A percentile compares a stretch with the other conserved stretches of the same genome.
Conservation (phyloP, 2,329 filamentous ascomycete genomes). For the Epichloe uncinata region DNA sequence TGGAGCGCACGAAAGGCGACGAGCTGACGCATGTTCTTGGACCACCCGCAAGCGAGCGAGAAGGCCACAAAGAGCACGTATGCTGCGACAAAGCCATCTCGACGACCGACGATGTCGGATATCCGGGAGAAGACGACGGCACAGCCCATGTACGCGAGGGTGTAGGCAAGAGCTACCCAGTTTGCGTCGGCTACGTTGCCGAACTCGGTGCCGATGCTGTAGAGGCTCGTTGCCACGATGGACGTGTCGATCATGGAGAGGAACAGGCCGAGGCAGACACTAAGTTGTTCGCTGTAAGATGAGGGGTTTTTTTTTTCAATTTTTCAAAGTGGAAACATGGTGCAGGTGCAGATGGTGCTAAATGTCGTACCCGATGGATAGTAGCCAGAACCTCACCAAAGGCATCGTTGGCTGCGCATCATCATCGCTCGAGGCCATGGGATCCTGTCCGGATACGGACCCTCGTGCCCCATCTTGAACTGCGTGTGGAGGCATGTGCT, state of each 20-base stretch:
- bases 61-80: conserved; percentile 42
- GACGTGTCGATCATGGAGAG: conserved; percentile 46
- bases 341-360: background rate
- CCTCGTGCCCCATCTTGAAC: background rate
- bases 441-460: background rate
- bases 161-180: conserved; percentile 43
- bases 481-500: too few species aligned
- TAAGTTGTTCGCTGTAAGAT: conserved; percentile 11
- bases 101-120: conserved; percentile 41
- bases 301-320: background rate
- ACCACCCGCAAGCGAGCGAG: conserved; percentile 38
- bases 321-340: background rate
- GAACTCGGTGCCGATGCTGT: conserved; percentile 41
- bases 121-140: conserved; percentile 41
- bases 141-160: conserved; percentile 42
- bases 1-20: conserved; percentile 36
- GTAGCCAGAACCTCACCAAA: background rate
- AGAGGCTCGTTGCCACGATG: conserved; percentile 45
- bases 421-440: background rate
- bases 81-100: conserved; percentile 34
- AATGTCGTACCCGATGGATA: background rate
- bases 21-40: conserved; percentile 25
- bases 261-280: conserved; percentile 38
- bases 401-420: background rate
- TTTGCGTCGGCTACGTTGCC: conserved; percentile 30